Evolutionary conservation across 2,329 filamentous ascomycete species (phyloP), one percentile per base, ranked within the genome.

Genomic region (Sporothrix protearum): DNA sequence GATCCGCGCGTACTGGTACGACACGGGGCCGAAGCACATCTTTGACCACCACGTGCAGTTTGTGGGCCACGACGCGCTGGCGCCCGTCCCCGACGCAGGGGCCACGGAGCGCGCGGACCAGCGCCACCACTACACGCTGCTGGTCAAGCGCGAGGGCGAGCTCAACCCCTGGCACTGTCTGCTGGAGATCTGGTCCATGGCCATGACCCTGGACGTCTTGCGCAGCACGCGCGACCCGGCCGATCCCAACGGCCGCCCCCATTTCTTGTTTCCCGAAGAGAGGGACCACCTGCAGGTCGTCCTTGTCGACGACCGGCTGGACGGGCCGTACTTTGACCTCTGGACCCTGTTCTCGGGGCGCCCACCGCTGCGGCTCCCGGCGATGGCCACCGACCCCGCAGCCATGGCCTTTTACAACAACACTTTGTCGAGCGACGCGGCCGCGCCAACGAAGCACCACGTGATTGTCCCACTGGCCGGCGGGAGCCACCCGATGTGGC

Each of bases 401-500:
- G 71, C 69, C 1, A 1, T 5, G 14, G 22, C 16, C 0, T 72
- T 71, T 6, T 70, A 77, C 47, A 69, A 63, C 28, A 30, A n/a
- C n/a, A n/a, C n/a, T n/a, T n/a, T n/a, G n/a, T n/a, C 42, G n/a
- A 53, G 42, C 42, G 19, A 16, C 12, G 10, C 42, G 61, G 6
- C 25, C 61, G 22, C n/a, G 5, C 22, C 42, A 22, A 73, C 49
- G 7, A 39, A 59, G 14, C 64, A 76, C 59, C 79, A 80, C 69
- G 42, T 83, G 45, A 79, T 84, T 69, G 72, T 83, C 25, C 82
- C 82, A 0, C 75, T 83, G 3, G 76, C 82, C 12, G 82, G 82
- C 57, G 80, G 77, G 25, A 79, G 78, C 74, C 83, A 82, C 73
- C 81, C 82, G 0, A 73, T 81, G 22, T 83, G 82, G 82, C 78